phyloP scores from a whole-genome alignment of 2,329 filamentous ascomycete species.

The Epichloe elymi region DNA sequence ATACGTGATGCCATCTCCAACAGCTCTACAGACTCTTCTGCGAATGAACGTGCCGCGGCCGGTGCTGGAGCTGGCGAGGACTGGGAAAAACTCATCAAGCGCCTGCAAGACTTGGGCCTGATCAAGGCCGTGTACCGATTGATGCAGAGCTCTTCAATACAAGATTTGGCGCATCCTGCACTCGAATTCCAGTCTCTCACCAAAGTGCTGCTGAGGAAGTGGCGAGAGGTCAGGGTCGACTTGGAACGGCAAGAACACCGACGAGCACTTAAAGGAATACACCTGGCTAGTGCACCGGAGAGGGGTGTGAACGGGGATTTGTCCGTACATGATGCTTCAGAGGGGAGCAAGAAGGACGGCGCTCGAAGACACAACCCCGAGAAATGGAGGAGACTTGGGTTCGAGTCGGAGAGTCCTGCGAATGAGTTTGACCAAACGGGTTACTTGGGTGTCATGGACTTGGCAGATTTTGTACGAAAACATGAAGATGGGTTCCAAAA shows the following conservation, averaged over 20 bases:
- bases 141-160: constrained; percentile 87
- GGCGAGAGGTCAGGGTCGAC: constrained; percentile 76
- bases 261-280: constrained; percentile 71
- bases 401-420: constrained; percentile 78
- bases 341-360: constrained; percentile 41
- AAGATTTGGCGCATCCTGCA: constrained; percentile 79
- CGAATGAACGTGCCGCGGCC: constrained; percentile 15
- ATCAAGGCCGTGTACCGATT: constrained; percentile 84
- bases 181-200: constrained; percentile 88
- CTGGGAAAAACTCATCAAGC: constrained; percentile 92
- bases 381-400: constrained; percentile 87
- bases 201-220: constrained; percentile 75
- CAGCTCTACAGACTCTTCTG: constrained; percentile 38
- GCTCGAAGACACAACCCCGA: constrained; percentile 62
- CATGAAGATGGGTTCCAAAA: constrained; percentile 91
- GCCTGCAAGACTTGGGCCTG: constrained; percentile 80
- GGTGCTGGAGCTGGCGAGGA: constrained; percentile 38
- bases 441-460: constrained; percentile 92
- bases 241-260: constrained; percentile 80
- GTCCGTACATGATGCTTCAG: constrained; percentile 22
- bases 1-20: constrained; percentile 82
- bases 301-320: constrained; percentile 24
- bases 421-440: constrained; percentile 76
- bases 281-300: constrained; percentile 68
- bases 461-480: constrained; percentile 85